A percentile compares a stretch with the other conserved stretches of the same genome.
Conservation (phyloP, 2,329 filamentous ascomycete species). For the Pestalotiopsis sp. region DNA sequence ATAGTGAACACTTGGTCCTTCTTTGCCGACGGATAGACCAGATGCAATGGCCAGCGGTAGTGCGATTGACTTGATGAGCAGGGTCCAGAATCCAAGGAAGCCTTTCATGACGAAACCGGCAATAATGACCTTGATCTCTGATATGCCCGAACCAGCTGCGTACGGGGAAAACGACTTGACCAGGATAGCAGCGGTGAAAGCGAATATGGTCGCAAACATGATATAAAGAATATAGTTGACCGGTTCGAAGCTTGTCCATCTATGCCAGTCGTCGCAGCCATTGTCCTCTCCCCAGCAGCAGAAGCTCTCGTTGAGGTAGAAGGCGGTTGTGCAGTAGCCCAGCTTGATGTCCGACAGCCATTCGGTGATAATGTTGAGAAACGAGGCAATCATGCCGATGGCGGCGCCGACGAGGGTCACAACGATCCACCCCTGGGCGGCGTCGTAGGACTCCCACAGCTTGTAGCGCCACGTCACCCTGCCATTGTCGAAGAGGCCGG, state of each 20-base stretch:
- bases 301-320: slow-evolving; percentile 96
- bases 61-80: slow-evolving; percentile 91
- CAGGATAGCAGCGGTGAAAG: slow-evolving; percentile 78
- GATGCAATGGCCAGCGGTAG: slow-evolving; percentile 92
- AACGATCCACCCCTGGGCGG: slow-evolving; percentile 97
- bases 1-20: slow-evolving; percentile 98
- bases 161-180: slow-evolving; percentile 95
- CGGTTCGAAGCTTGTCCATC: slow-evolving; percentile 78
- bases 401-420: slow-evolving; percentile 90
- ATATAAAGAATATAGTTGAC: slow-evolving; percentile 90
- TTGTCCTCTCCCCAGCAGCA: slow-evolving; percentile 97
- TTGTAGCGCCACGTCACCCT: slow-evolving; percentile 78
- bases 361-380: slow-evolving; percentile 94
- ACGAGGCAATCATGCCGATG: slow-evolving; percentile 90
- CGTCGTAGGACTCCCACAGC: slow-evolving; percentile 87
- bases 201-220: slow-evolving; percentile 79
- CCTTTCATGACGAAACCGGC: slow-evolving; percentile 99
- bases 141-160: slow-evolving; percentile 94
- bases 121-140: slow-evolving; percentile 99
- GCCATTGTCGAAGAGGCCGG: slow-evolving; percentile 72
- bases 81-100: slow-evolving; percentile 87
- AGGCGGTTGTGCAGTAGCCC: slow-evolving; percentile 93
- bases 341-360: slow-evolving; percentile 96
- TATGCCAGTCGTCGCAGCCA: slow-evolving; percentile 86
- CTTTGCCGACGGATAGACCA: slow-evolving; percentile 92